Evolutionary conservation across 192 early-diverging fungal species (phyloP), one percentile per base, ranked within the genome.

Genomic region (Coemansia sp.): DNA sequence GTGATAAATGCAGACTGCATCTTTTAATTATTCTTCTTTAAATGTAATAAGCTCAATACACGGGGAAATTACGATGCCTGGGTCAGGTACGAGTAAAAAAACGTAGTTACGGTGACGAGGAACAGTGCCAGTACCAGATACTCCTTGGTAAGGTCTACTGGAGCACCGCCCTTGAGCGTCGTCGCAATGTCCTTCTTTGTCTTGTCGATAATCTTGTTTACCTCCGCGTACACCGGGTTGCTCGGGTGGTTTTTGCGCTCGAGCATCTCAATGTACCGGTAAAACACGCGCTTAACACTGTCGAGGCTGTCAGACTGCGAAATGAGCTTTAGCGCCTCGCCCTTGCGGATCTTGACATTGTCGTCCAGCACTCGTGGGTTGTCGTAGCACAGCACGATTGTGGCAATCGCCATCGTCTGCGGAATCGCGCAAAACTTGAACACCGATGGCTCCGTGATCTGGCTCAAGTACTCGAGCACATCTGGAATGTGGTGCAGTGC

Each of bases 351-450:
- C 82, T 99, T 99, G 61, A 93, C 90, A 35, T 88, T 88, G 52
- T 76, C 82, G 3, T 86, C 84, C 64, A 92, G 97, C 14, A 98
- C 75, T 37, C 81, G 74, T 47, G 87, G 73, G 75, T 96, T 96
- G 79, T 94, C 92, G 74, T 91, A 96, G 54, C 95, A 89, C 54
- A 93, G 61, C 23, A 86, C 82, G 18, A 99, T 74, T 2, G 95
- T 92, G 24, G 97, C 89, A 67, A 99, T 93, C 12, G 97, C 97
- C 97, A 98, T 98, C 16, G 97, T 89, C 84, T 99, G 96, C n/a
- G 97, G 97, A 60, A 99, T 99, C 13, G 97, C 97, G 68, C 92
- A 93, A 73, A 98, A 98, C 65, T 87, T 89, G 75, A 98, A 94
- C 43, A 94, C 87, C 1, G 88, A 86, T 22, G 86, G 88, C 59